phyloP scores from a whole-genome alignment of 1,284 basidiomycete species.

The Marasmius sp. region DNA sequence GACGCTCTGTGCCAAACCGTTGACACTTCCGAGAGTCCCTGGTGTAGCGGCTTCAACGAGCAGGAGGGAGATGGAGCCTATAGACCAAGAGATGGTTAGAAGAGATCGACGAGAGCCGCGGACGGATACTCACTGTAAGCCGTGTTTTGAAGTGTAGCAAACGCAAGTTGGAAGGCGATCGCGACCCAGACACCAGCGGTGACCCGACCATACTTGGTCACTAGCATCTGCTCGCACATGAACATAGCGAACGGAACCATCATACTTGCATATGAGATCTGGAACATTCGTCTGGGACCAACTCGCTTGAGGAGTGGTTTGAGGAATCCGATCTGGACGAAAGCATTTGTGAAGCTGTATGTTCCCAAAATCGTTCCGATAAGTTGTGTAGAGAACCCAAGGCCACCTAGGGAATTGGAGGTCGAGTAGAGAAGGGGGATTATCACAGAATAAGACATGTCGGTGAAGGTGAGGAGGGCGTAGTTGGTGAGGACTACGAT shows the following conservation, averaged over 20 bases:
- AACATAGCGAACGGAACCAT: slow-evolving; percentile 5
- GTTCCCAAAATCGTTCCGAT: slow-evolving; percentile 24
- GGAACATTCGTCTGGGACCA: slow-evolving; percentile 14
- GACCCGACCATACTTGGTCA: slow-evolving; percentile 1
- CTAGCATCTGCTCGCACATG: slow-evolving; percentile 4
- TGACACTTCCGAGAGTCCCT: slow-evolving; percentile 18
- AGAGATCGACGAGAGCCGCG: not conserved
- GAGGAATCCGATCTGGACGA: slow-evolving; percentile 13
- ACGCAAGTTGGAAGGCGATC: slow-evolving; percentile 7
- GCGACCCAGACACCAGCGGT: slow-evolving; percentile 6
- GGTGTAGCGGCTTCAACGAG: slow-evolving; percentile 13
- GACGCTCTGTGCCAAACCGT: slow-evolving; percentile 20
- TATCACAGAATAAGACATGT: slow-evolving; percentile 26
- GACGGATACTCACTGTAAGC: slow-evolving; percentile 9
- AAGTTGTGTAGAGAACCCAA: slow-evolving; percentile 21
- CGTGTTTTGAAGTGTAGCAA: slow-evolving; percentile 2
- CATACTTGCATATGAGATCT: slow-evolving; percentile 3
- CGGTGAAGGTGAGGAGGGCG: slow-evolving; percentile 26
- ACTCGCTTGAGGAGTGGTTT: slow-evolving; percentile 7
- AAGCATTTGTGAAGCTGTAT: slow-evolving; percentile 29
- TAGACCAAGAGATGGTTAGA: not conserved
- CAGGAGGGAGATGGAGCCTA: slow-evolving; percentile 7
- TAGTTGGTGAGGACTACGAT: slow-evolving; percentile 20
- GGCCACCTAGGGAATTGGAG: slow-evolving; percentile 21
- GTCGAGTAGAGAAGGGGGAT: slow-evolving; percentile 28